A percentile compares a stretch with the other conserved stretches of the same genome.
These are phyloP conservation scores for Nepenthes mirabilis DNA, from an alignment of 148 eudicot species.

Conservation along the genomic window DNA sequence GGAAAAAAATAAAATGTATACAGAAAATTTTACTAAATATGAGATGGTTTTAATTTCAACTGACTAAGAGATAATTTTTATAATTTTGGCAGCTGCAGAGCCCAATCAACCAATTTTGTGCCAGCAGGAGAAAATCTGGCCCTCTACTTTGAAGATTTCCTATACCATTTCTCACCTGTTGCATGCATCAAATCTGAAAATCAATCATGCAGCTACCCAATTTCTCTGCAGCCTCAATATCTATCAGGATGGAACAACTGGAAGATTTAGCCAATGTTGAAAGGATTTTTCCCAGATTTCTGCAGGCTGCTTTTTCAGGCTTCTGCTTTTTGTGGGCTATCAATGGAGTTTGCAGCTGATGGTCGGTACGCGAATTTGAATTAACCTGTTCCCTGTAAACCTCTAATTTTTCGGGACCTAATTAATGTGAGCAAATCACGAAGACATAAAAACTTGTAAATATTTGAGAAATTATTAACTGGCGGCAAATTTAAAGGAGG, in stretches of 20 bases:
- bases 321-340: not conserved
- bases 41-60: too few relatives aligned
- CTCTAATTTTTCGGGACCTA: conserved; percentile 3
- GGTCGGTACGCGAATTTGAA: conserved; percentile 5
- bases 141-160: too few relatives aligned
- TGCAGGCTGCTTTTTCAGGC: not conserved
- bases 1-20: too few relatives aligned
- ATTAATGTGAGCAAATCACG: not conserved
- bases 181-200: conserved; percentile 23
- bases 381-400: not conserved
- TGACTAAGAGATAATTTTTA: too few relatives aligned
- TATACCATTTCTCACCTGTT: too few relatives aligned
- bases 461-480: too few relatives aligned
- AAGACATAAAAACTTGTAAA: not conserved
- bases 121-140: too few relatives aligned
- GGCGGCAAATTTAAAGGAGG: too few relatives aligned
- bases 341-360: not conserved
- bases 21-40: too few relatives aligned
- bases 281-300: not conserved
- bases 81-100: too few relatives aligned
- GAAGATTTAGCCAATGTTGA: conserved; percentile 2
- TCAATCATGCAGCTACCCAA: conserved; percentile 21
- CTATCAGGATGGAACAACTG: conserved; percentile 10
- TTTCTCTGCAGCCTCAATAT: conserved; percentile 30
- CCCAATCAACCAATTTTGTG: too few relatives aligned